Evolutionary conservation across 495 filamentous ascomycete species (phyloP).

Genomic region (Astrocystis sublimbata): DNA sequence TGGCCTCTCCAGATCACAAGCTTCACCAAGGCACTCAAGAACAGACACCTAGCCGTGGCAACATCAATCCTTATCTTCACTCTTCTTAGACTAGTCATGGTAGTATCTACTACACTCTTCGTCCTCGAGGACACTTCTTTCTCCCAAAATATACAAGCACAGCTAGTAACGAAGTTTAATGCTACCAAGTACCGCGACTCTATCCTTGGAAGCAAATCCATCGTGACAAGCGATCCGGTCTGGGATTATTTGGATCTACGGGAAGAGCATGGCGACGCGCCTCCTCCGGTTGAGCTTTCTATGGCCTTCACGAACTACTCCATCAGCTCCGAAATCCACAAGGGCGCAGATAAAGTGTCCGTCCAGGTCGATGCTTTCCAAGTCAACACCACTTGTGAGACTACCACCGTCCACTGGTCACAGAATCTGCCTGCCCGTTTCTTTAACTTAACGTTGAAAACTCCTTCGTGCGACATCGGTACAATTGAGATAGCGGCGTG

Average conservation of each 20-base stretch:
- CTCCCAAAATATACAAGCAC: neutral
- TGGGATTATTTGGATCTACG: neutral
- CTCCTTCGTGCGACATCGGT: neutral
- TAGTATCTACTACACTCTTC: constrained; percentile 1
- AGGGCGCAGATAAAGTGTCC: neutral
- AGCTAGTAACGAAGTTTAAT: neutral
- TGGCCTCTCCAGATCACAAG: neutral
- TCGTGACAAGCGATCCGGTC: neutral
- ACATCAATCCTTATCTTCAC: neutral
- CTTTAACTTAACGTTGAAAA: neutral
- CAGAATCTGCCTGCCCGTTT: neutral
- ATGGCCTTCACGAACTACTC: neutral
- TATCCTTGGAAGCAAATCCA: neutral
- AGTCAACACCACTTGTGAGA: neutral
- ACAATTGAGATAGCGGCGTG: neutral
- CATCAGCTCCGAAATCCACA: neutral
- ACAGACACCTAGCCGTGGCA: neutral
- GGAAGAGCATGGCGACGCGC: neutral
- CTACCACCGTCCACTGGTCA: neutral
- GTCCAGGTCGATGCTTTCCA: neutral
- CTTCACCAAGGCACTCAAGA: neutral
- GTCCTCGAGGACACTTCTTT: neutral
- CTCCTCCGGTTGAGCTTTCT: neutral
- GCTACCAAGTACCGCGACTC: neutral
- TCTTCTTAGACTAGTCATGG: neutral